These are phyloP conservation scores for Thraustochytrium striatum DNA, from an alignment of 352 stramenopile genomes.

Conservation along the genomic window DNA sequence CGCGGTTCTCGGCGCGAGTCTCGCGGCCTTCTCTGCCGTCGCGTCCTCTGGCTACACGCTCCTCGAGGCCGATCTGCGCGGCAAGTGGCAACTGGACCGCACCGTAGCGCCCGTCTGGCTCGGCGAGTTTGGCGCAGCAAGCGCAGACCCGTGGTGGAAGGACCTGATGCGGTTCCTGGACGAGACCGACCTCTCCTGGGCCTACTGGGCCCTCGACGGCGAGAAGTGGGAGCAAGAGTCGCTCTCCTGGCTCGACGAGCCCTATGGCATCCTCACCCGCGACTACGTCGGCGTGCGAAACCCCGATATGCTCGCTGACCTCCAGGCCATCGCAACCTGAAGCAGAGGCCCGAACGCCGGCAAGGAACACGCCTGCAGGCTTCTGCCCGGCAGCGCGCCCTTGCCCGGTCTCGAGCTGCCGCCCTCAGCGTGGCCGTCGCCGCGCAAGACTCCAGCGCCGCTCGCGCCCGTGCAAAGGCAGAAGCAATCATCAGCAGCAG, in stretches of 20 bases:
- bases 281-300: neutral
- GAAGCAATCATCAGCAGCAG: too few species aligned
- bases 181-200: slow-evolving; percentile 27
- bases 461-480: too few species aligned
- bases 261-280: slow-evolving; percentile 30
- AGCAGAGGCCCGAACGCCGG: too few species aligned
- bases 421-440: too few species aligned
- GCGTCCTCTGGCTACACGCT: slow-evolving; percentile 24
- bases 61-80: slow-evolving; percentile 17
- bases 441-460: too few species aligned
- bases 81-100: slow-evolving; percentile 3
- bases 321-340: too few species aligned
- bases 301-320: neutral
- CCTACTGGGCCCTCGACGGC: slow-evolving; percentile 46
- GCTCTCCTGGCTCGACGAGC: neutral
- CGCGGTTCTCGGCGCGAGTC: neutral
- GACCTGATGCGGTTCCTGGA: slow-evolving; percentile 33
- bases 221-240: neutral
- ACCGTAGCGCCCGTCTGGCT: slow-evolving; percentile 29
- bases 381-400: too few species aligned
- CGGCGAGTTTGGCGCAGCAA: slow-evolving; percentile 27
- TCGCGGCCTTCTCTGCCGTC: neutral
- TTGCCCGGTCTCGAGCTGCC: too few species aligned
- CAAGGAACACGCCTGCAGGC: too few species aligned
- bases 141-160: slow-evolving; percentile 6